phyloP scores from a whole-genome alignment of 257 asterid genomes.

The Vinca minor region DNA sequence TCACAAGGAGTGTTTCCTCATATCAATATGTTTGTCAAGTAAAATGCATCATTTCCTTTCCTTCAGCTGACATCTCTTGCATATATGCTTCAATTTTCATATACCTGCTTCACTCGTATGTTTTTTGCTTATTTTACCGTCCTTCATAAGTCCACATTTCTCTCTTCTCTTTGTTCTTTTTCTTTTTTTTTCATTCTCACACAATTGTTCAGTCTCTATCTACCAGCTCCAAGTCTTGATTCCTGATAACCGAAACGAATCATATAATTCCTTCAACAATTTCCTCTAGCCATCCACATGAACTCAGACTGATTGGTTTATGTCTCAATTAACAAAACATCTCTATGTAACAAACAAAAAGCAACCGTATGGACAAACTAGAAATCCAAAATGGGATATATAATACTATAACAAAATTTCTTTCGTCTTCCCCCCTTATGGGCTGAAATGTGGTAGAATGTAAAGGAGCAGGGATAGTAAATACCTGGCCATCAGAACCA shows the following conservation, averaged over 20 bases:
- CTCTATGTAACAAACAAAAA: background rate
- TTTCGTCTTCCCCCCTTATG: background rate
- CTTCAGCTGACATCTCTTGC: background rate
- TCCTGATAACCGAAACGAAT: background rate
- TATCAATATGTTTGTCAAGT: background rate
- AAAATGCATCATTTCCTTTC: background rate
- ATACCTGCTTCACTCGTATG: background rate
- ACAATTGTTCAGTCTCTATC: background rate
- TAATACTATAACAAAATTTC: too few species aligned
- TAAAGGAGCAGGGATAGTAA: background rate
- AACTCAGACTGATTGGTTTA: background rate
- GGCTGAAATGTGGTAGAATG: background rate
- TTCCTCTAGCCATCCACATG: background rate
- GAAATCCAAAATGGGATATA: background rate
- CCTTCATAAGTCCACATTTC: background rate
- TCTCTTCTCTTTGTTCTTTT: background rate
- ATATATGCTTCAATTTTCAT: background rate
- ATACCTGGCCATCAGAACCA: conserved; percentile 98
- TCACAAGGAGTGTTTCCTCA: background rate
- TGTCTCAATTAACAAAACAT: background rate
- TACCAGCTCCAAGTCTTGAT: background rate
- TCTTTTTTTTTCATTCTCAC: background rate
- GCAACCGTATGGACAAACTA: background rate
- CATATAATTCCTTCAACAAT: background rate
- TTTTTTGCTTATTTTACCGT: background rate